Evolutionary conservation across 2,329 filamentous ascomycete species (phyloP).

Genomic region (Lasiodiplodia citricola): DNA sequence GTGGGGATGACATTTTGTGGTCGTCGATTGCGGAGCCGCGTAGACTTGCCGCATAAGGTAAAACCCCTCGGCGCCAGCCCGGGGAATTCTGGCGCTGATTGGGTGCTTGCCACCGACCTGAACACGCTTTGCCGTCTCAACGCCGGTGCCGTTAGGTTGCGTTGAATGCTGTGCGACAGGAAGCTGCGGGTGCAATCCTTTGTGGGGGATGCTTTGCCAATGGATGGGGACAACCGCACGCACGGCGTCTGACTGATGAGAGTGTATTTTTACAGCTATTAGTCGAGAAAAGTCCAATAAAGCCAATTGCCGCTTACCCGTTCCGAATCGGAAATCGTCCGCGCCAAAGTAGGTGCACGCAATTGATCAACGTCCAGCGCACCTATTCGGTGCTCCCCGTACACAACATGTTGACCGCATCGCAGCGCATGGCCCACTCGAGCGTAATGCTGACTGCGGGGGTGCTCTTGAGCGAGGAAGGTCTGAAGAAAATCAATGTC

Average conservation of each 20-base stretch:
- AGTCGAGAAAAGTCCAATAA: neutral
- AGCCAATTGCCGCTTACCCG: conserved; percentile 1
- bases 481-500: neutral
- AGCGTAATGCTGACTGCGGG: neutral
- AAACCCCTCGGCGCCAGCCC: neutral
- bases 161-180: neutral
- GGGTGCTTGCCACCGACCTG: conserved; percentile 8
- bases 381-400: neutral
- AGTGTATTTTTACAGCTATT: neutral
- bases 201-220: neutral
- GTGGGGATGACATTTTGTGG: conserved; percentile 22
- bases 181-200: neutral
- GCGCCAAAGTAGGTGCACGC: neutral
- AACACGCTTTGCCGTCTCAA: neutral
- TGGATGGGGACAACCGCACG: neutral
- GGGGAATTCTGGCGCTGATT: neutral
- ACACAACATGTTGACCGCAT: neutral
- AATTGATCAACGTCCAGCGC: neutral
- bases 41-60: conserved; percentile 13
- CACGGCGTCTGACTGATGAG: neutral
- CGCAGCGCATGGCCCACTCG: neutral
- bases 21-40: conserved; percentile 21
- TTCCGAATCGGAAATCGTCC: neutral
- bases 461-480: neutral
- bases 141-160: neutral